These are phyloP conservation scores for Penicillium antarcticum DNA, from an alignment of 495 filamentous ascomycete genomes.

Conservation along the genomic window DNA sequence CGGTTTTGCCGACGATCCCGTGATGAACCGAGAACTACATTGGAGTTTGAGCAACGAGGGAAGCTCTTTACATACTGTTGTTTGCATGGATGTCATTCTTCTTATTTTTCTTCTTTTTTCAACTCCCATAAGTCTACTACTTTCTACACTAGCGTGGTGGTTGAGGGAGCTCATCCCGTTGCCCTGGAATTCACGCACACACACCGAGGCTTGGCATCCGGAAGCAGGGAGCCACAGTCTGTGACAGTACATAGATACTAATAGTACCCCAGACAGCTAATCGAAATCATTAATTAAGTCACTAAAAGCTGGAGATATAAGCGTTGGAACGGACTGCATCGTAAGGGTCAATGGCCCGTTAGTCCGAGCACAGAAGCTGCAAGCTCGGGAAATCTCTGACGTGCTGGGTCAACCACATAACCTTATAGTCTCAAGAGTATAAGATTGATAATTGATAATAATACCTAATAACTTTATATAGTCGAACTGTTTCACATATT, in stretches of 20 bases:
- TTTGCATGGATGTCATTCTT: background rate
- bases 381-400: slow-evolving; percentile 35
- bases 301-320: background rate
- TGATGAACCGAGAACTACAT: slow-evolving; percentile 40
- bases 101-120: background rate
- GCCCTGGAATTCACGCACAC: slow-evolving; percentile 33
- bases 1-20: slow-evolving; percentile 51
- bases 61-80: background rate
- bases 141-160: background rate
- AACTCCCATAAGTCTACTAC: slow-evolving; percentile 1
- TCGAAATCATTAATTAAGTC: background rate
- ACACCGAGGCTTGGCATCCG: slow-evolving; percentile 43
- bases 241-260: background rate
- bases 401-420: slow-evolving; percentile 20
- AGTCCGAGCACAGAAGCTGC: slow-evolving; percentile 15
- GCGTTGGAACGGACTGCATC: slow-evolving; percentile 10
- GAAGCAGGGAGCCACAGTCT: slow-evolving; percentile 27
- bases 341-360: slow-evolving; percentile 6
- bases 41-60: background rate
- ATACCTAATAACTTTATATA: too few species aligned
- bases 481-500: too few species aligned
- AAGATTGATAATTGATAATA: background rate
- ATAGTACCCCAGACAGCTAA: background rate
- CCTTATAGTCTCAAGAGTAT: background rate
- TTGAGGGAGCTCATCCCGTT: slow-evolving; percentile 14